Base-by-base conservation (phyloP, 768 basidiomycete genomes). In the Agaricus subrufescens region DNA sequence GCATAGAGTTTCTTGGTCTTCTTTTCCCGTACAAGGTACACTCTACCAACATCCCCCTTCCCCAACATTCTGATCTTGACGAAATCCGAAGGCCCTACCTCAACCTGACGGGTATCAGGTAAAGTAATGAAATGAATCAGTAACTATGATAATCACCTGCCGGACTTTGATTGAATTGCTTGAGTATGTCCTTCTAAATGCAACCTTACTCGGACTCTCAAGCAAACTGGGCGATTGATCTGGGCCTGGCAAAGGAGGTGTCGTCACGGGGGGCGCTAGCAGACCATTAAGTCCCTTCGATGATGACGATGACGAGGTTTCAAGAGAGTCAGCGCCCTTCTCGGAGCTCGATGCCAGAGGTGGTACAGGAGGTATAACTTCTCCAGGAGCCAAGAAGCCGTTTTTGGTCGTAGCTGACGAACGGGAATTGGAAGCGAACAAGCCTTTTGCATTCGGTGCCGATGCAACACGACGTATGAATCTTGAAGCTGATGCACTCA, bases 1-100 rank as follows among this genome's bases (percentile, higher is more conserved):
- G 97, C 97, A 73, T 86, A 99, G 60, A 98, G 78, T 73, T 96
- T 97, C 65, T 86, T 83, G 48, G 86, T 86, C 81, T 98, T 98
- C 84, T 99, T 98, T 77, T 99, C 97, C 64, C 90, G 83, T 49
- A 99, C 97, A 45, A 99, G 83, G 74, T 98, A 99, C 42, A 99
- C 97, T 69, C 96, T 91, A 19, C 97, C 97, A 46, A 99, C 97
- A 71, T 99, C 97, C 46, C 97, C 97, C 70, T 97, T 94, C 46
- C 97, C 97, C n/a, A 98, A 80, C 81, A 99, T 81, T 75, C 95
- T 97, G 74, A 98, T 78, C 77, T 99, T 99, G 67, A 89, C 81
- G 73, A 99, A 99, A 70, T 92, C 94, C 47, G 85, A 85, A 54
- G 97, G 96, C 25, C 87, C 83, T 26, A 99, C 96, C 74, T 98